phyloP scores from a whole-genome alignment of 441 rosid species.

The Pelargonium australe region DNA sequence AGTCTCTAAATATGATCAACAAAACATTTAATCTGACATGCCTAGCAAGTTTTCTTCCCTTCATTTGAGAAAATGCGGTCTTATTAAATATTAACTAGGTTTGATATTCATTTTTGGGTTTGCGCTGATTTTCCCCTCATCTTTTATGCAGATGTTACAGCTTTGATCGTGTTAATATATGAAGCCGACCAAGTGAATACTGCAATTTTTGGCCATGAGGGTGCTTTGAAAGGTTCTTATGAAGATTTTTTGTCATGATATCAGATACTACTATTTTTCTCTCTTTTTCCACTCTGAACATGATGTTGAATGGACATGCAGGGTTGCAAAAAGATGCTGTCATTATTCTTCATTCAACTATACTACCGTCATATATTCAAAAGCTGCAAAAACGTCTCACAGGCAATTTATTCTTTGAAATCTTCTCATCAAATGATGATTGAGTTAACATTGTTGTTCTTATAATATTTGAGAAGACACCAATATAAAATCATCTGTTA shows the following conservation, averaged over 20 bases:
- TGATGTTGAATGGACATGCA: conserved; percentile 26
- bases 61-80: not conserved
- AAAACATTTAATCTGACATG: not conserved
- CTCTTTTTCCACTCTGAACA: conserved; percentile 16
- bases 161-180: conserved; percentile 57
- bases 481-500: not conserved
- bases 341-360: conserved; percentile 53
- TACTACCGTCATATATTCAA: conserved; percentile 44
- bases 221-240: conserved; percentile 50
- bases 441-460: conserved; percentile 6
- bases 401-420: conserved; percentile 33
- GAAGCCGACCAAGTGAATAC: conserved; percentile 59
- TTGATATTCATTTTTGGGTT: not conserved
- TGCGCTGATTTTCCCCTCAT: conserved; percentile 7
- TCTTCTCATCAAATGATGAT: conserved; percentile 7
- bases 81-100: too few species aligned
- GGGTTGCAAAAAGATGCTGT: conserved; percentile 53
- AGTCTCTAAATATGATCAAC: not conserved
- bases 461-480: conserved; percentile 1
- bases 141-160: conserved; percentile 53
- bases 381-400: conserved; percentile 51
- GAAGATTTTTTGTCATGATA: not conserved
- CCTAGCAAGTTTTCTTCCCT: not conserved
- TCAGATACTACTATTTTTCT: conserved; percentile 4
- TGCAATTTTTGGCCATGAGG: conserved; percentile 50